Evolutionary conservation across 495 filamentous ascomycete genomes (phyloP), one percentile per base, ranked within the genome.

Genomic region (Tuber brumale): DNA sequence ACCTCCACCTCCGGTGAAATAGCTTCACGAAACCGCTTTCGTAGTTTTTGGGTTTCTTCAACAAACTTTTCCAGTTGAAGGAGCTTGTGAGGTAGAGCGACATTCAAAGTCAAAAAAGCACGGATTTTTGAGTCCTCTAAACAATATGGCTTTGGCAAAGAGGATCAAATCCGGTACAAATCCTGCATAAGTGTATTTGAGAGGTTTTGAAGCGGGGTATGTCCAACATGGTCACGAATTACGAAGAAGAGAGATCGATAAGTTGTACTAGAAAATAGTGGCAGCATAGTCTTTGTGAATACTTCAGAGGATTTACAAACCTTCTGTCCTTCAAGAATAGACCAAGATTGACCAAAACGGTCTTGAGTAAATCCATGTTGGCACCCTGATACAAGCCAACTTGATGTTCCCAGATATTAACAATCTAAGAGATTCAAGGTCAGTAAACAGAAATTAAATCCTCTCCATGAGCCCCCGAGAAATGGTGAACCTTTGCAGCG

Each of bases 321-420:
- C 92, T 93, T 79, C 88, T 92, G 81, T 97, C 93, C 86, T 97
- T 99, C 70, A 97, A 84, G 83, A 99, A 99, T 37, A 99, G 86
- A 85, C 97, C 95, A 81, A 99, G 82, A 83, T 99, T 98, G 82
- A 99, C 95, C 85, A 99, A 99, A 9, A 99, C 95, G 19, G 96
- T 98, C 86, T 99, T 99, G 76, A 99, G 84, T 77, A 99, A 83
- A 3, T 95, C 95, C 95, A 99, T 99, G 84, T 99, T 99, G 75
- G 95, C 95, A 74, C 95, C 95, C 85, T 98, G 95, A 82, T 99
- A 98, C 82, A 99, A 85, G 31, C 95, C 95, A 72, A 98, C 95
- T 85, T 99, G 95, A 84, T 97, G 94, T 85, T 99, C 95, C 95
- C 95, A 99, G 77, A 99, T 94, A 81, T 99, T 99, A 83, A 99